Conservation (phyloP, 495 filamentous ascomycete species). For the Penicillium flavigenum region DNA sequence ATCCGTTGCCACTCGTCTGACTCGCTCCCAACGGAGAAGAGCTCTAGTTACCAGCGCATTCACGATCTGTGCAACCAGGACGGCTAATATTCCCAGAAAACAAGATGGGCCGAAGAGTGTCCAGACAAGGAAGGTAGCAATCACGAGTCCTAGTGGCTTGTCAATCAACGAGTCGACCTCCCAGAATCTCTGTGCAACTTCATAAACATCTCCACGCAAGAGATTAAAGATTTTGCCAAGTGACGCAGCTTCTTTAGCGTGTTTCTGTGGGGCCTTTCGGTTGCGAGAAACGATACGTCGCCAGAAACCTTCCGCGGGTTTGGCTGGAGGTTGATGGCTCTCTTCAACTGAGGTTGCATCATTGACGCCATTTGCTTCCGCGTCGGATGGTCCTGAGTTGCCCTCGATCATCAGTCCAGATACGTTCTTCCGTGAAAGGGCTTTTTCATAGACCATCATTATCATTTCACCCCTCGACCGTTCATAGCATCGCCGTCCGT, state of each 20-base stretch:
- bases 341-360: constrained; percentile 8
- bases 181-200: constrained; percentile 81
- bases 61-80: constrained; percentile 61
- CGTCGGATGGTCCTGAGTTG: constrained; percentile 10
- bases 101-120: constrained; percentile 76
- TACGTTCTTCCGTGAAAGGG: constrained; percentile 67
- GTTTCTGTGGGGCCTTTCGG: constrained; percentile 21
- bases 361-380: constrained; percentile 5
- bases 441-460: constrained; percentile 86
- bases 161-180: constrained; percentile 67
- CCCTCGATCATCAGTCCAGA: constrained; percentile 45
- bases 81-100: constrained; percentile 64
- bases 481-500: constrained; percentile 71
- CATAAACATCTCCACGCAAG: constrained; percentile 76
- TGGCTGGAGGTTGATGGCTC: constrained; percentile 1
- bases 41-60: constrained; percentile 62
- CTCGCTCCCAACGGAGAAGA: constrained; percentile 61
- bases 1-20: constrained; percentile 67
- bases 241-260: constrained; percentile 59
- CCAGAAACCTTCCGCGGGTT: constrained; percentile 15
- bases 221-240: constrained; percentile 85
- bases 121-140: constrained; percentile 71
- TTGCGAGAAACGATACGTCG: constrained; percentile 8
- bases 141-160: constrained; percentile 64
- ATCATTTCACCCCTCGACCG: constrained; percentile 80